Evolutionary conservation across 129 eudicot species (phyloP).

Genomic region (Tagetes patula): DNA sequence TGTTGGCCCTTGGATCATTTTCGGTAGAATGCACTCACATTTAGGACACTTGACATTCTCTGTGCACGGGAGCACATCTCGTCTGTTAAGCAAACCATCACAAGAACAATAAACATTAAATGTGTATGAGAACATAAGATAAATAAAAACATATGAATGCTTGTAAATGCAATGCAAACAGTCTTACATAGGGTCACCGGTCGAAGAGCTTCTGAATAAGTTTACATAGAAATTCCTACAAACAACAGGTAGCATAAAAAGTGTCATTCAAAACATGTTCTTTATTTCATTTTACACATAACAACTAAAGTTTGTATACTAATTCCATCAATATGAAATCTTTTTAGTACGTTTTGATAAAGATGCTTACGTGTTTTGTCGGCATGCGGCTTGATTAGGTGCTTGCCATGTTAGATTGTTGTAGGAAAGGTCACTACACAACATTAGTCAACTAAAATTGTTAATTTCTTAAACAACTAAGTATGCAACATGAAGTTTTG

Average conservation of each 20-base stretch:
- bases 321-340: not conserved
- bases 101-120: slow-evolving; percentile 14
- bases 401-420: slow-evolving; percentile 82
- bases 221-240: slow-evolving; percentile 64
- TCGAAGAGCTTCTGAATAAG: slow-evolving; percentile 71
- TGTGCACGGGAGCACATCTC: slow-evolving; percentile 61
- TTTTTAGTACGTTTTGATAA: not conserved
- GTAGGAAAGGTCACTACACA: slow-evolving; percentile 85
- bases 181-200: slow-evolving; percentile 52
- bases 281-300: not conserved
- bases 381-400: slow-evolving; percentile 61
- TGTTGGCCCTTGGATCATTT: not conserved
- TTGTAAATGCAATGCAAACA: slow-evolving; percentile 18
- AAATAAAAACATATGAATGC: not conserved
- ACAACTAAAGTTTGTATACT: not conserved
- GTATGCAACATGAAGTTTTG: not conserved
- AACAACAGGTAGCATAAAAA: not conserved
- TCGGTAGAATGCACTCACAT: slow-evolving; percentile 54
- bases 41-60: slow-evolving; percentile 53
- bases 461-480: slow-evolving; percentile 6
- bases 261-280: slow-evolving; percentile 4
- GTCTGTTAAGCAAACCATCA: slow-evolving; percentile 43
- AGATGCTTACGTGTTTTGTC: slow-evolving; percentile 48
- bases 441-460: slow-evolving; percentile 7
- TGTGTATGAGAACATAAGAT: not conserved